Base-by-base conservation (phyloP, 305 asterid genomes). In the Fraxinus greggii region DNA sequence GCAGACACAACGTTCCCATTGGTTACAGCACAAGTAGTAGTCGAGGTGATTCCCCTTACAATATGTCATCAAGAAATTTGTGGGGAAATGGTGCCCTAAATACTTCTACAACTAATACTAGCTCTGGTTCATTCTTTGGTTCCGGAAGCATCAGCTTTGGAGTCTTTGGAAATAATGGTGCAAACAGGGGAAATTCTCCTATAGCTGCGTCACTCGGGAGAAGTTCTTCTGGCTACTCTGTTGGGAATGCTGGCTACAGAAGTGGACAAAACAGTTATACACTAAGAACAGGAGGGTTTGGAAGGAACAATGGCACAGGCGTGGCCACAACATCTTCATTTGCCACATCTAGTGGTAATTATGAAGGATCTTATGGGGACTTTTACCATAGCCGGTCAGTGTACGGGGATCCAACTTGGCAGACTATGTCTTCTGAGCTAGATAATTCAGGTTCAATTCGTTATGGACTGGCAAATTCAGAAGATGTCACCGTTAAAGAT, bases 341-440 rank as follows among this genome's bases (percentile, higher is more conserved):
- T 86, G 83, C 91, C 67, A 89, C 89, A 73, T 63, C 93, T 10
- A 81, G 80, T 38, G 94, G 91, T 85, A 93, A 87, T 80, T 90
- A 89, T 75, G 97, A 91, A 83, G 97, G 90, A 67, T 69, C 91
- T 69, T 89, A 90, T 78, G 92, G 91, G 85, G 93, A 89, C 79
- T 82, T 92, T 80, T 94, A 94, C 86, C 92, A 90, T 32, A 63
- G 89, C 82, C 93, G 96, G 67, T 89, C 95, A 36, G 88, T 81
- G 17, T 92, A 93, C 82, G 93, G 93, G 74, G 97, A 94, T 78
- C 87, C 92, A 3, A 90, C 94, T 73, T 92, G 98, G 97, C 93
- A 92, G 80, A 83, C 92, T 65, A 83, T 91, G 26, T 83, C 97
- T 21, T 84, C 97, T 29, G 94, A 86, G 86, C 84, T 88, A 63